Conservation (phyloP, 2,329 filamentous ascomycete species). For the Grosmannia serpens region DNA sequence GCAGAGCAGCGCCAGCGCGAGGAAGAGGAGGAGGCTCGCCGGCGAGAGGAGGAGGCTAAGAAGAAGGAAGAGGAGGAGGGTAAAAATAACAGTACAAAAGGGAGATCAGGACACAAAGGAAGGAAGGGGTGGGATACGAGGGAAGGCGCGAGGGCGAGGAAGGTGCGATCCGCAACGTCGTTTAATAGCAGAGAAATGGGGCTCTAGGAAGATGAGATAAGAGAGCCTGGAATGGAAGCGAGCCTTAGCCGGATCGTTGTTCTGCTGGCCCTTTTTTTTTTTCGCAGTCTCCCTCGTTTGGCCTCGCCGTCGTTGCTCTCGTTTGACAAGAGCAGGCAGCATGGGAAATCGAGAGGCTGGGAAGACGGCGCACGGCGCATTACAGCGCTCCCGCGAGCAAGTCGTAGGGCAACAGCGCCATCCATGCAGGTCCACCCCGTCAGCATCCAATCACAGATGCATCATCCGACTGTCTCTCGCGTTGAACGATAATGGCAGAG, state of each 20-base stretch:
- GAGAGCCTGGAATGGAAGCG: neutral
- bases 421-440: neutral
- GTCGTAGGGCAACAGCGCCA: neutral
- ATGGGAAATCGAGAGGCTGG: conserved; percentile 24
- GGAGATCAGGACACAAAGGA: neutral
- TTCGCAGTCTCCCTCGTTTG: neutral
- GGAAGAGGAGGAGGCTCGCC: neutral
- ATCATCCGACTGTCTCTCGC: neutral
- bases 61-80: neutral
- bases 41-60: neutral
- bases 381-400: neutral
- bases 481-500: neutral
- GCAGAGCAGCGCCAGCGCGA: conserved; percentile 4
- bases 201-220: neutral
- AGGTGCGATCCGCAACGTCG: neutral
- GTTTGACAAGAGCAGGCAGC: neutral
- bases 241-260: too few relatives aligned
- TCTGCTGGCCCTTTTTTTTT: neutral
- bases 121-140: neutral
- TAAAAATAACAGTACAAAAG: neutral
- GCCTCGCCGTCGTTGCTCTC: neutral
- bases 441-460: neutral
- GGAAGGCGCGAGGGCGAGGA: neutral
- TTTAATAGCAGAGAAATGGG: neutral
- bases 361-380: conserved; percentile 1